A percentile compares a stretch with the other conserved stretches of the same genome.
Evolutionary conservation across 768 basidiomycete species (phyloP).

Genomic region (Gautieria morchelliformis): DNA sequence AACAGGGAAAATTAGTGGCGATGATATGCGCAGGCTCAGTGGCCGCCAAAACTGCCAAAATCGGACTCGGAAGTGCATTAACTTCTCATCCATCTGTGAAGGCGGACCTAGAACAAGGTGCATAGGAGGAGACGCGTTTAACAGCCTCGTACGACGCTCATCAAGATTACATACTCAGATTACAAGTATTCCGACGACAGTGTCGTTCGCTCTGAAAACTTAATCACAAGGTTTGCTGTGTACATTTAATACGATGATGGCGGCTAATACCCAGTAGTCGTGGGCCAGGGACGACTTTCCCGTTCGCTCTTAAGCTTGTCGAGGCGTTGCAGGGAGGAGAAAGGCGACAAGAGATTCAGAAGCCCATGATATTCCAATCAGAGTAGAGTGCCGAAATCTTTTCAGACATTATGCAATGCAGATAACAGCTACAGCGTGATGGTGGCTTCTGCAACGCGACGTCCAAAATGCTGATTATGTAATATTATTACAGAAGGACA

Average conservation of each 20-base stretch:
- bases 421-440: no score
- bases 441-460: no score
- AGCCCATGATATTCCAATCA: constrained; percentile 69
- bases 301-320: constrained; percentile 69
- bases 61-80: constrained; percentile 19
- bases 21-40: constrained; percentile 76
- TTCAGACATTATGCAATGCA: no score
- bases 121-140: constrained; percentile 7
- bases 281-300: constrained; percentile 71
- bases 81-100: constrained; percentile 76
- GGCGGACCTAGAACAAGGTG: constrained; percentile 45
- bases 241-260: neutral
- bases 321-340: constrained; percentile 56
- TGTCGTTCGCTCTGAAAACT: constrained; percentile 61
- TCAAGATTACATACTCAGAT: constrained; percentile 26
- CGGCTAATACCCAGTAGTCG: constrained; percentile 35
- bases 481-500: neutral
- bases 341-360: constrained; percentile 50
- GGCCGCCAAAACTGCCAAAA: neutral
- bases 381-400: neutral
- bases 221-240: constrained; percentile 61
- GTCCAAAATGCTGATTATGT: no score
- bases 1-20: constrained; percentile 49
- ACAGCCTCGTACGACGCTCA: neutral
- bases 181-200: constrained; percentile 68